These are phyloP conservation scores for Saccharomycopsis crataegensis DNA, from an alignment of 1,139 yeast genomes.

Conservation along the genomic window DNA sequence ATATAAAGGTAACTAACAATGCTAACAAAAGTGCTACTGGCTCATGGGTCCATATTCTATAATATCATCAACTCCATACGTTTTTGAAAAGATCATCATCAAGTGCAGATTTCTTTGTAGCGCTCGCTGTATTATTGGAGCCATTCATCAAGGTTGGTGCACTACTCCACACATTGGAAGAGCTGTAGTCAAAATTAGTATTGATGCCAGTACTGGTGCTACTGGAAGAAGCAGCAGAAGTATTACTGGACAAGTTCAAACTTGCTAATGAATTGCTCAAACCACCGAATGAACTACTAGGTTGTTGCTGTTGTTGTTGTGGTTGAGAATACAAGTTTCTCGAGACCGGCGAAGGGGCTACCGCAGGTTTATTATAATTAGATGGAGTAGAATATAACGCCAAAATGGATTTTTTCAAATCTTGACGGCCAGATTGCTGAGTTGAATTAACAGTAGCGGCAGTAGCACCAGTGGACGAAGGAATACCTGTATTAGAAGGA, in stretches of 20 bases:
- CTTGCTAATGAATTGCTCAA: constrained; percentile 13
- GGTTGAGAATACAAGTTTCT: not conserved
- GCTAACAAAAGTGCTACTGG: too few species aligned
- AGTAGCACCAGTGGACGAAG: not conserved
- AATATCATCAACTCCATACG: constrained; percentile 43
- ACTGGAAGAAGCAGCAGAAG: not conserved
- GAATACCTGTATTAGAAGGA: constrained; percentile 1
- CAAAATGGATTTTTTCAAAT: constrained; percentile 81
- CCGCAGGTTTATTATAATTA: constrained; percentile 17
- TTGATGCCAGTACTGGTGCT: constrained; percentile 1
- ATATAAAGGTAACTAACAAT: too few species aligned
- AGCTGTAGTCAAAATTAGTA: not conserved
- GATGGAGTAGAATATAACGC: constrained; percentile 76
- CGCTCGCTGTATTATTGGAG: constrained; percentile 2
- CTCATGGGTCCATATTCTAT: not conserved
- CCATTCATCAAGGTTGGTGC: not conserved
- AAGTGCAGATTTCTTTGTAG: constrained; percentile 22
- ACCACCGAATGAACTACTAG: constrained; percentile 21
- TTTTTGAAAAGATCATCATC: constrained; percentile 63
- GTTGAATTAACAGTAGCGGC: constrained; percentile 22
- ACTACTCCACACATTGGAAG: not conserved
- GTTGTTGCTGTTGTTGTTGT: constrained; percentile 18
- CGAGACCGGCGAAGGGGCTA: not conserved
- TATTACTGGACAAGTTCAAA: constrained; percentile 8
- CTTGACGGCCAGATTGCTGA: constrained; percentile 42